phyloP scores from a whole-genome alignment of 2,329 filamentous ascomycete species.

The Pezicula carpinea region DNA sequence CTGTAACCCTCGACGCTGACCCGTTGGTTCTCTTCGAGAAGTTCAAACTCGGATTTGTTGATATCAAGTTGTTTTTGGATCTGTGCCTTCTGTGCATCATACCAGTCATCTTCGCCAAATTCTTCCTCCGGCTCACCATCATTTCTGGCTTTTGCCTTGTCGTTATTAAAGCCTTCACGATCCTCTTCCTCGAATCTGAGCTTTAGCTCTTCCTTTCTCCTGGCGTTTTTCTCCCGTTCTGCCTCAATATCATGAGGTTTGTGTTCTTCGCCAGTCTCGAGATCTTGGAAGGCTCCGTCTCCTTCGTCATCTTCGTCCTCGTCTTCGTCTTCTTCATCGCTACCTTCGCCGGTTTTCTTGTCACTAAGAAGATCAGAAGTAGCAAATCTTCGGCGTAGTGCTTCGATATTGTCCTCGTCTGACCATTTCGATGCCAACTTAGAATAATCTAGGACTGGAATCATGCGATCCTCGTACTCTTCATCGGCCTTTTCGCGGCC shows the following conservation, averaged over 20 bases:
- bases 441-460: slow-evolving; percentile 77
- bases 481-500: slow-evolving; percentile 63
- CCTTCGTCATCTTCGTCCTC: slow-evolving; percentile 59
- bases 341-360: slow-evolving; percentile 45
- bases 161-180: slow-evolving; percentile 89
- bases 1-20: slow-evolving; percentile 83
- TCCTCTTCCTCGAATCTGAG: slow-evolving; percentile 96
- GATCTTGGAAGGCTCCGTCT: slow-evolving; percentile 79
- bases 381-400: slow-evolving; percentile 70
- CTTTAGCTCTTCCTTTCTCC: slow-evolving; percentile 89
- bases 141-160: slow-evolving; percentile 71
- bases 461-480: slow-evolving; percentile 68
- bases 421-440: slow-evolving; percentile 83
- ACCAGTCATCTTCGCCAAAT: slow-evolving; percentile 98
- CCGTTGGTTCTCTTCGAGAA: slow-evolving; percentile 78
- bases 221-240: slow-evolving; percentile 86
- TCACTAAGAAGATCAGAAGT: slow-evolving; percentile 58
- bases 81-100: slow-evolving; percentile 90
- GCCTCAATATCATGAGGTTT: slow-evolving; percentile 59
- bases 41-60: slow-evolving; percentile 90
- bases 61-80: slow-evolving; percentile 95
- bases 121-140: slow-evolving; percentile 68
- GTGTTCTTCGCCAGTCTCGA: slow-evolving; percentile 70
- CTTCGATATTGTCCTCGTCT: slow-evolving; percentile 70
- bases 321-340: slow-evolving; percentile 39